These are phyloP conservation scores for Penicillium vulpinum DNA, from an alignment of 2,329 filamentous ascomycete genomes.

Conservation along the genomic window DNA sequence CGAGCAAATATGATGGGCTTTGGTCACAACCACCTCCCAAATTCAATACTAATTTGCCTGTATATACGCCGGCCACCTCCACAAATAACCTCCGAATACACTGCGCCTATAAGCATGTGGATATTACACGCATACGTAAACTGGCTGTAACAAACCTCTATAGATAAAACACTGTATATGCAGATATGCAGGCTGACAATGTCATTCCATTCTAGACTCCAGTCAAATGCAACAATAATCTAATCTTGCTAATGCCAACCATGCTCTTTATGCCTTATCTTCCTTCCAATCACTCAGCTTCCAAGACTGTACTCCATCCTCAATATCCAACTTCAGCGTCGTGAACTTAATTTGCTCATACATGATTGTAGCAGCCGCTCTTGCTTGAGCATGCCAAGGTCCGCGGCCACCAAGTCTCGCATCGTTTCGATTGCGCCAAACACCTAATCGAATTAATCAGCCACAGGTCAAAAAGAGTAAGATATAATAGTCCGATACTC, in stretches of 20 bases:
- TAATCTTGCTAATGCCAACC: neutral
- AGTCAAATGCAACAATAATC: neutral
- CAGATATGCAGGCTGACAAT: neutral
- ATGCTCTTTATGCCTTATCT: neutral
- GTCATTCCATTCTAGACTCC: neutral
- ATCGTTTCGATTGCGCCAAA: slow-evolving; percentile 62
- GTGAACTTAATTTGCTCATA: slow-evolving; percentile 68
- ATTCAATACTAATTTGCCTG: too few species aligned
- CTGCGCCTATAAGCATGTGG: too few species aligned
- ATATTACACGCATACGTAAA: too few species aligned
- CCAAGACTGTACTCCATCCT: slow-evolving; percentile 65
- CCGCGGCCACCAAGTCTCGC: slow-evolving; percentile 60
- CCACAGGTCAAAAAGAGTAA: neutral
- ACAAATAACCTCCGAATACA: too few species aligned
- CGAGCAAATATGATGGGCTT: too few species aligned
- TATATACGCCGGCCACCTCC: too few species aligned
- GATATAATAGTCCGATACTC: slow-evolving; percentile 26
- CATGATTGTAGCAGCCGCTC: slow-evolving; percentile 49
- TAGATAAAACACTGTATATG: neutral
- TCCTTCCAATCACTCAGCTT: slow-evolving; percentile 60
- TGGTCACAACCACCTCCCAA: too few species aligned
- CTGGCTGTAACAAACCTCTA: neutral
- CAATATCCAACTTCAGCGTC: slow-evolving; percentile 63
- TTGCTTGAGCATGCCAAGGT: slow-evolving; percentile 58
- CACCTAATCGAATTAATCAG: slow-evolving; percentile 50